A percentile compares a stretch with the other conserved stretches of the same genome.
These are phyloP conservation scores for Crepidotus variabilis DNA, from an alignment of 768 basidiomycete species.

Conservation along the genomic window DNA sequence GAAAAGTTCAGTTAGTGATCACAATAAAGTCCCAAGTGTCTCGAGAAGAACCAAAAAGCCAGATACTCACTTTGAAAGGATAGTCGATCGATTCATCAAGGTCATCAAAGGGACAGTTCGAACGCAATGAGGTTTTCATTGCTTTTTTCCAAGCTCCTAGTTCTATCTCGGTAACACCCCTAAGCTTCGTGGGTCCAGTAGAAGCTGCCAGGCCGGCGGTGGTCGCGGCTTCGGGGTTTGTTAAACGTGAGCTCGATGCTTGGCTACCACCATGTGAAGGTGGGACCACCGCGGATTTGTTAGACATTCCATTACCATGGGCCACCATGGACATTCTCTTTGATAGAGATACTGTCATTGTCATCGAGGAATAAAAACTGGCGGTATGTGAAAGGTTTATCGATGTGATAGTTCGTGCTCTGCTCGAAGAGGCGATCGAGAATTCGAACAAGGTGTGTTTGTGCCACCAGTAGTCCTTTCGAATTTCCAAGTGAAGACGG, in stretches of 20 bases:
- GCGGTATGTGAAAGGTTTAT: neutral
- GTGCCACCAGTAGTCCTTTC: neutral
- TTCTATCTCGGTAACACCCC: constrained; percentile 11
- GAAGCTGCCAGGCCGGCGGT: neutral
- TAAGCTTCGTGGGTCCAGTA: neutral
- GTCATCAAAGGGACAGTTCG: constrained; percentile 8
- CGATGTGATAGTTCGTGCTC: neutral
- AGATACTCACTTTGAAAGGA: constrained; percentile 41
- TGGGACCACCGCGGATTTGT: neutral
- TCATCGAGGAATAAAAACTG: neutral
- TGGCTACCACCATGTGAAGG: neutral
- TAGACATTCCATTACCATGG: neutral
- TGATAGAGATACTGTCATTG: neutral
- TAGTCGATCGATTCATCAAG: constrained; percentile 51
- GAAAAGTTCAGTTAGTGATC: constrained; percentile 1
- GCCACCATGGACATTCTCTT: neutral
- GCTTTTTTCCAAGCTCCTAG: constrained; percentile 10
- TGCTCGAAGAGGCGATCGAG: neutral
- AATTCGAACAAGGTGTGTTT: neutral
- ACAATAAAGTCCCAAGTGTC: too few species aligned
- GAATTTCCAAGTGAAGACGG: neutral
- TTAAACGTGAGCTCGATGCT: neutral
- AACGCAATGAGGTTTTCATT: neutral
- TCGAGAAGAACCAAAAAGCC: neutral
- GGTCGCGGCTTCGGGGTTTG: neutral